Evolutionary conservation across 2,329 filamentous ascomycete species (phyloP), one percentile per base, ranked within the genome.

Genomic region (Venturia aucupariae): DNA sequence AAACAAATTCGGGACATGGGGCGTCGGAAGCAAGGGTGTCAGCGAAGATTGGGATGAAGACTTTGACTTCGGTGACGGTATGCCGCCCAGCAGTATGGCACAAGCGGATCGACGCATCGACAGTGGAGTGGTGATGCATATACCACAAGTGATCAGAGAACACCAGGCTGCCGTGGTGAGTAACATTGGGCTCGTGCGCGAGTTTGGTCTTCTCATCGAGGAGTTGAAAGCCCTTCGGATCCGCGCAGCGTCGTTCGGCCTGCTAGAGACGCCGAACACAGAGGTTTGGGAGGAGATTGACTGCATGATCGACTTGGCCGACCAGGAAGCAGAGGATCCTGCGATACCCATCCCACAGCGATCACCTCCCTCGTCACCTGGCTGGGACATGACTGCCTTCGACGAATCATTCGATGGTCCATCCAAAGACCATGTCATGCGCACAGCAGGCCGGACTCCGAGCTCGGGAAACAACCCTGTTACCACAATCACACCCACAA

Each of bases 31-130:
- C 67, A 92, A 92, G 74, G 88, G 85, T 19, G 86, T 87, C 13
- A 92, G 88, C 67, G 90, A 95, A 72, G 90, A 94, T 71, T 95
- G 90, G 90, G 90, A 93, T 69, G 89, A 92, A 67, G 90, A 95
- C 73, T 94, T 95, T 69, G 89, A 93, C 66, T 92, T 93, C 72
- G 82, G 82, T 27, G 83, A 85, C 60, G 71, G 72, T 41, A 54
- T 63, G 3, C 30, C 51, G n/a, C 30, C 51, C 30, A 57, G 51
- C 15, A 67, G 69, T 30, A 59, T 30, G 4, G 73, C 70, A 30
- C 35, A 48, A 22, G 48, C 41, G 30, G 76, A 77, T 41, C 76
- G 75, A 64, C 72, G 76, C 19, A 71, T 78, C 63, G 73, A 81
- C 71, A 80, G 77, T 67, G 73, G 77, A 57, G 73, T 71, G 60